Evolutionary conservation across 257 asterid species (phyloP).

Genomic region (Capsicum pubescens): DNA sequence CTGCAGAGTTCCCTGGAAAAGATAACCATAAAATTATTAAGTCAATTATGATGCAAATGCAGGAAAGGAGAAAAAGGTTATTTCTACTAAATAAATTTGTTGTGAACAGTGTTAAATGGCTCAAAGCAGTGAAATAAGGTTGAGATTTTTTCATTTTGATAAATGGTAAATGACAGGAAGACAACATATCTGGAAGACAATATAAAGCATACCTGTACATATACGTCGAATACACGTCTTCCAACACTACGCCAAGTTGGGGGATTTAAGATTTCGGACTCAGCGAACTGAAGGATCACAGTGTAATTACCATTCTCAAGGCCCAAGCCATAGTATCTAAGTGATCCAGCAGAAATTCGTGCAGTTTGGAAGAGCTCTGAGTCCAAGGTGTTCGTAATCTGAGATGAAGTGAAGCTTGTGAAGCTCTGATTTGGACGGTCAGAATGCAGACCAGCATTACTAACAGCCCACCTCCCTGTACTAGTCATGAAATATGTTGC

Average conservation of each 20-base stretch:
- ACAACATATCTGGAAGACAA: neutral
- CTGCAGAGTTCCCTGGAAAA: slow-evolving; percentile 58
- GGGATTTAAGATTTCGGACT: slow-evolving; percentile 45
- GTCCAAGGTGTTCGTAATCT: slow-evolving; percentile 58
- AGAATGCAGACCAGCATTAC: slow-evolving; percentile 72
- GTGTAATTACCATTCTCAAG: slow-evolving; percentile 78
- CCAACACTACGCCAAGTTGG: slow-evolving; percentile 68
- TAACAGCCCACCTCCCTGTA: slow-evolving; percentile 75
- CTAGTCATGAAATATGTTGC: slow-evolving; percentile 56
- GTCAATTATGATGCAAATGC: neutral
- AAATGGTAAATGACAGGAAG: neutral
- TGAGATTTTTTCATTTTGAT: neutral
- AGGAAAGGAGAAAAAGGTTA: neutral
- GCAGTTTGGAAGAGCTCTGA: slow-evolving; percentile 63
- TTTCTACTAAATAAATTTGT: neutral
- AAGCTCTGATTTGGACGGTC: slow-evolving; percentile 49
- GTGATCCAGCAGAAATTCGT: slow-evolving; percentile 75
- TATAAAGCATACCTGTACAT: slow-evolving; percentile 61
- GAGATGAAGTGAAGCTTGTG: slow-evolving; percentile 33
- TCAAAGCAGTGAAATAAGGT: neutral
- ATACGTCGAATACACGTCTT: slow-evolving; percentile 78
- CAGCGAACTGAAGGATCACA: slow-evolving; percentile 71
- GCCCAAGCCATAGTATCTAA: slow-evolving; percentile 84
- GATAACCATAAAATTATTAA: slow-evolving; percentile 6
- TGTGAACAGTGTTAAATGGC: neutral